A percentile compares a stretch with the other conserved stretches of the same genome.
Evolutionary conservation across 2,329 filamentous ascomycete genomes (phyloP).

Genomic region (Huntiella savannae): DNA sequence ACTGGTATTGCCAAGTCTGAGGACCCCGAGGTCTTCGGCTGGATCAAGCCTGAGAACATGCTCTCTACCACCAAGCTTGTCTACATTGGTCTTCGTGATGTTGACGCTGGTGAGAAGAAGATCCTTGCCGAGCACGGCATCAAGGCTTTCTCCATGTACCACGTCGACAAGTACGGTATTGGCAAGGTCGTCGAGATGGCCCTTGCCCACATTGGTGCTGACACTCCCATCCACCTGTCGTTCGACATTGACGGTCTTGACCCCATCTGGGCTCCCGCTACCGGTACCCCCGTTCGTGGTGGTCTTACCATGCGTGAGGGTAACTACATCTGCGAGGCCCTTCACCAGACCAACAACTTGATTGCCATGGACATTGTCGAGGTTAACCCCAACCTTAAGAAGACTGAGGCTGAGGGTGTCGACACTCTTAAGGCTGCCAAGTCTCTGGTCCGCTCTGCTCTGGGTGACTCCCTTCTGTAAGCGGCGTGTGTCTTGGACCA

Average conservation of each 20-base stretch:
- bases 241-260: conserved; percentile 96
- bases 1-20: conserved; percentile 67
- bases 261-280: conserved; percentile 89
- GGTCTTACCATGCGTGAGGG: conserved; percentile 87
- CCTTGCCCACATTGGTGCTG: conserved; percentile 80
- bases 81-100: conserved; percentile 88
- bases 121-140: conserved; percentile 76
- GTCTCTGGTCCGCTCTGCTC: conserved; percentile 73
- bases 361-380: conserved; percentile 69
- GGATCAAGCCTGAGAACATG: conserved; percentile 56
- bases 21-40: conserved; percentile 67
- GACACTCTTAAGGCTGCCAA: conserved; percentile 85
- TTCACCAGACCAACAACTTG: conserved; percentile 61
- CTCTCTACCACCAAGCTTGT: conserved; percentile 68
- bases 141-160: conserved; percentile 96
- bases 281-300: conserved; percentile 83
- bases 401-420: conserved; percentile 37
- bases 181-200: conserved; percentile 96
- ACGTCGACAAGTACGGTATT: conserved; percentile 89
- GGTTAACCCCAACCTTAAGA: conserved; percentile 55
- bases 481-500: background rate
- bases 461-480: conserved; percentile 76
- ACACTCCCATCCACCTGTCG: conserved; percentile 90
- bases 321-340: conserved; percentile 84
- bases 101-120: conserved; percentile 85